A percentile compares a stretch with the other conserved stretches of the same genome.
Conservation (phyloP, 352 stramenopile genomes). For the Thalassiosira livingstoniorum region DNA sequence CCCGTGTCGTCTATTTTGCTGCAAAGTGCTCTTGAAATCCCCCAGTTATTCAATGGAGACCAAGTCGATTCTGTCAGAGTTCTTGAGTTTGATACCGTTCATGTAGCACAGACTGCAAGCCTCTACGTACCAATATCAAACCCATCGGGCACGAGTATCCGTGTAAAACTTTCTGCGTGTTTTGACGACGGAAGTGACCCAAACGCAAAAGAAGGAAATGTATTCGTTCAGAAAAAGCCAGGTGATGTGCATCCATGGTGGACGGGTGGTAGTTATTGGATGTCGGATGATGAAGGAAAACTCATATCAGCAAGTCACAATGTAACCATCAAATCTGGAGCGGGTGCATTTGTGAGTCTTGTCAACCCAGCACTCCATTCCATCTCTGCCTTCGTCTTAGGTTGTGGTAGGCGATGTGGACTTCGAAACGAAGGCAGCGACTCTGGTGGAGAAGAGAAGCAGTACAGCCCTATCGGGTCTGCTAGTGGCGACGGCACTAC, state of each 20-base stretch:
- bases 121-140: slow-evolving; percentile 71
- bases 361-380: slow-evolving; percentile 77
- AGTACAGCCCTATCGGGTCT: slow-evolving; percentile 75
- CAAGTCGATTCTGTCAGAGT: slow-evolving; percentile 40
- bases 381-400: slow-evolving; percentile 73
- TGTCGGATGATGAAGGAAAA: slow-evolving; percentile 66
- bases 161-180: slow-evolving; percentile 68
- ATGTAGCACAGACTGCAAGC: slow-evolving; percentile 59
- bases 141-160: slow-evolving; percentile 72
- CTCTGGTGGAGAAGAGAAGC: slow-evolving; percentile 46
- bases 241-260: slow-evolving; percentile 61
- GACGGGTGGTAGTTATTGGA: slow-evolving; percentile 75
- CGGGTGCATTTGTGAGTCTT: slow-evolving; percentile 73
- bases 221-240: slow-evolving; percentile 49
- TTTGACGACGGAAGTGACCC: slow-evolving; percentile 33
- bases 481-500: slow-evolving; percentile 61
- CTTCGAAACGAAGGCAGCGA: slow-evolving; percentile 58
- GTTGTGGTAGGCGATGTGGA: slow-evolving; percentile 78
- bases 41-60: slow-evolving; percentile 67
- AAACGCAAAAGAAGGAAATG: slow-evolving; percentile 27
- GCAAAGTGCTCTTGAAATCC: slow-evolving; percentile 63
- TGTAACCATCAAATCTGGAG: slow-evolving; percentile 75
- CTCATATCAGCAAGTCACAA: slow-evolving; percentile 80
- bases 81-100: slow-evolving; percentile 72
- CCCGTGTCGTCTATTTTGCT: slow-evolving; percentile 61